Conservation (phyloP, 306 rosid genomes). For the Malus sylvestris region DNA sequence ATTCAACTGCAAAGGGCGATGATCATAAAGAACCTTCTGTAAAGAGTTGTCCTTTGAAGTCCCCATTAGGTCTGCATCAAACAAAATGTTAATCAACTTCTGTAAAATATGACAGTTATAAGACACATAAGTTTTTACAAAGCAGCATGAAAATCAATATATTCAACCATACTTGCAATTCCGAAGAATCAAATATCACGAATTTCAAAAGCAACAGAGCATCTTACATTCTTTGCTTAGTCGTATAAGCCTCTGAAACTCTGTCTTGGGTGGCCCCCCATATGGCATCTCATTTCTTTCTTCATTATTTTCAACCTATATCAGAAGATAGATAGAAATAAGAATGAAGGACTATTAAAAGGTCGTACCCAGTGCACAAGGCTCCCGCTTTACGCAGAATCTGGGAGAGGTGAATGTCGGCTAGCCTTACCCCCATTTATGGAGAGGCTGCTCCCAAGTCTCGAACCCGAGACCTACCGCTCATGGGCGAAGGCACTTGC, state of each 20-base stretch:
- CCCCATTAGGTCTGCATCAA: slow-evolving; percentile 36
- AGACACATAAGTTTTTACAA: too few relatives aligned
- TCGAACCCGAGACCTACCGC: too few relatives aligned
- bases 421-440: too few relatives aligned
- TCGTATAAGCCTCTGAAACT: slow-evolving; percentile 59
- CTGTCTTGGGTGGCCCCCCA: slow-evolving; percentile 30
- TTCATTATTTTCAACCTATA: slow-evolving; percentile 54
- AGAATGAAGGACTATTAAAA: background rate
- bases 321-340: background rate
- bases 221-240: slow-evolving; percentile 39
- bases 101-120: background rate
- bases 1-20: slow-evolving; percentile 50
- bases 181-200: background rate
- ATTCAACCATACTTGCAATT: background rate
- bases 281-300: slow-evolving; percentile 43
- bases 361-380: too few relatives aligned
- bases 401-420: too few relatives aligned
- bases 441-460: too few relatives aligned
- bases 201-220: background rate
- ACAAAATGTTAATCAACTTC: background rate
- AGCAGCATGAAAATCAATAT: background rate
- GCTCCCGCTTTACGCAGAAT: too few relatives aligned
- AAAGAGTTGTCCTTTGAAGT: background rate
- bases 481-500: too few relatives aligned
- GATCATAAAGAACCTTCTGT: slow-evolving; percentile 37